Percentiles rank a stretch among this genome's conserved stretches.
Conservation (phyloP, 2,329 filamentous ascomycete genomes). For the Diplodia mutila region DNA sequence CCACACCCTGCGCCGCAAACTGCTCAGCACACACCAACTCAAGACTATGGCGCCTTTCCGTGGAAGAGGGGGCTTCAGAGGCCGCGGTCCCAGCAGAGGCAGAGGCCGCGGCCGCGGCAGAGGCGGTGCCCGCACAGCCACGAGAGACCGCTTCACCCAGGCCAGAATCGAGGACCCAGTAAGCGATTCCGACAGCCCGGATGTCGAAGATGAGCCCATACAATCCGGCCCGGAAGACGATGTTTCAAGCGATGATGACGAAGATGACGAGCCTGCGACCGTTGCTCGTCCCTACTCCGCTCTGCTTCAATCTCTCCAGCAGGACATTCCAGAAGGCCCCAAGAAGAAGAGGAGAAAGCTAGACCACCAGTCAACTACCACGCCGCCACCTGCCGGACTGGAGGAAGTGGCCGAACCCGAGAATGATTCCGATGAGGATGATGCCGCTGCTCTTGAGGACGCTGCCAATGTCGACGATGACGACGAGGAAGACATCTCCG, state of each 20-base stretch:
- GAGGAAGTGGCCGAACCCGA: conserved; percentile 34
- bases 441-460: conserved; percentile 43
- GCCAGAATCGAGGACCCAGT: conserved; percentile 30
- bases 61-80: conserved; percentile 37
- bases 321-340: conserved; percentile 48
- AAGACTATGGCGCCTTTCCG: conserved; percentile 24
- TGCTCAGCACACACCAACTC: not conserved
- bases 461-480: conserved; percentile 54
- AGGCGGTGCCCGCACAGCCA: conserved; percentile 1
- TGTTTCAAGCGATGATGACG: conserved; percentile 36
- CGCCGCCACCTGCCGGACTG: conserved; percentile 16
- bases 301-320: conserved; percentile 59
- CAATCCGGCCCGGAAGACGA: conserved; percentile 23
- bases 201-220: conserved; percentile 37
- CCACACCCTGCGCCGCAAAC: not conserved
- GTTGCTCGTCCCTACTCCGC: conserved; percentile 56
- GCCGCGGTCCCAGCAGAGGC: conserved; percentile 28
- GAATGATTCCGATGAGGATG: conserved; percentile 33
- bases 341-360: conserved; percentile 60
- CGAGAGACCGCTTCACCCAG: conserved; percentile 8
- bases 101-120: conserved; percentile 25
- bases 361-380: conserved; percentile 32
- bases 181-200: conserved; percentile 25
- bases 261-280: conserved; percentile 32
- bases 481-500: conserved; percentile 51